A percentile compares a stretch with the other conserved stretches of the same genome.
phyloP scores from a whole-genome alignment of 306 rosid genomes.

The Echinosophora koreensis region DNA sequence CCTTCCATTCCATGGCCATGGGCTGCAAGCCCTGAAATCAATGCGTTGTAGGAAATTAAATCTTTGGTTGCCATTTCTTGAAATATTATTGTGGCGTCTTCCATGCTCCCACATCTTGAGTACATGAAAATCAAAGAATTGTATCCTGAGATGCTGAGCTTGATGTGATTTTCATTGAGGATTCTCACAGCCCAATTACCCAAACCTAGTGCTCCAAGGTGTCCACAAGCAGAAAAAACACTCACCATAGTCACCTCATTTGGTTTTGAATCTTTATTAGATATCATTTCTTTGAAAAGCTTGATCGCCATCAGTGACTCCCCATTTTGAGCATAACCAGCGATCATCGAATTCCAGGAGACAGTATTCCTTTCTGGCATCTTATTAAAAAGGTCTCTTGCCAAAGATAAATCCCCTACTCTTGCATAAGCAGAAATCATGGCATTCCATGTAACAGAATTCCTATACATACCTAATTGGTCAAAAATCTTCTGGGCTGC shows the following conservation, averaged over 20 bases:
- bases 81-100: conserved; percentile 60
- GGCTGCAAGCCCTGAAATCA: conserved; percentile 73
- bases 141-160: conserved; percentile 59
- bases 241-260: conserved; percentile 78
- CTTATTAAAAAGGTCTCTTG: conserved; percentile 64
- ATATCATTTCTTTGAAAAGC: conserved; percentile 67
- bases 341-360: conserved; percentile 77
- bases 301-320: conserved; percentile 61
- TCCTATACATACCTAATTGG: conserved; percentile 53
- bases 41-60: conserved; percentile 68
- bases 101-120: conserved; percentile 72
- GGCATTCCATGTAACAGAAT: conserved; percentile 66
- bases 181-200: conserved; percentile 69
- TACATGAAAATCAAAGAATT: conserved; percentile 74
- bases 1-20: conserved; percentile 72
- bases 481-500: conserved; percentile 64
- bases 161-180: conserved; percentile 53
- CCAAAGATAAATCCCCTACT: conserved; percentile 59
- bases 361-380: conserved; percentile 66
- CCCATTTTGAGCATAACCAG: conserved; percentile 77
- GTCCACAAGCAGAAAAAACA: conserved; percentile 79
- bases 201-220: conserved; percentile 66
- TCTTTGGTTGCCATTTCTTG: conserved; percentile 62
- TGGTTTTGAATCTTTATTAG: conserved; percentile 50
- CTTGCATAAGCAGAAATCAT: conserved; percentile 77